phyloP scores from a whole-genome alignment of 176 grass and related monocot genomes.

The Zea luxurians region DNA sequence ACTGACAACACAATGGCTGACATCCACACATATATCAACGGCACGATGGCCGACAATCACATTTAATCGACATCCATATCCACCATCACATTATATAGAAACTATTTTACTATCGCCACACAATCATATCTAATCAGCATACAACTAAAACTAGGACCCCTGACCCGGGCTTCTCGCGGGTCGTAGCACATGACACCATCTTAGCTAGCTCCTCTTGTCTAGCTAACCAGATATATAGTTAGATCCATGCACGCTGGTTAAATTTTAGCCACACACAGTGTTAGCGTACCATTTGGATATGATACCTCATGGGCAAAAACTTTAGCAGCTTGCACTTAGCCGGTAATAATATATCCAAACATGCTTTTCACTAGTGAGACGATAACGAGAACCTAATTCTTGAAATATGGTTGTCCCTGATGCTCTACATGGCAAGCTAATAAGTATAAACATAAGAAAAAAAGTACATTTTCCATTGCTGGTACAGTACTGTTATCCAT shows the following conservation, averaged over 20 bases:
- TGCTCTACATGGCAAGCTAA: not conserved
- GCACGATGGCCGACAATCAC: too few relatives aligned
- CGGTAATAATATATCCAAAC: not conserved
- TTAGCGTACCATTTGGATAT: not conserved
- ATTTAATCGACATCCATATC: too few relatives aligned
- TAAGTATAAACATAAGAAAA: not conserved
- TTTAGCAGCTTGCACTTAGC: not conserved
- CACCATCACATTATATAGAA: too few relatives aligned
- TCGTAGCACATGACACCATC: too few relatives aligned
- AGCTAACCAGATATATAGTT: not conserved
- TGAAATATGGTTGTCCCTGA: not conserved
- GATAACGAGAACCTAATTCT: not conserved
- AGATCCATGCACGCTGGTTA: not conserved
- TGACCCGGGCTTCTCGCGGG: too few relatives aligned
- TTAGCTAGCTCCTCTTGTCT: not conserved
- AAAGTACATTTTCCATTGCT: not conserved
- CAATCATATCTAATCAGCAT: too few relatives aligned
- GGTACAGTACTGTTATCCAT: too few relatives aligned
- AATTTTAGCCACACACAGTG: not conserved
- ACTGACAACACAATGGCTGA: too few relatives aligned
- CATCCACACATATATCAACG: too few relatives aligned
- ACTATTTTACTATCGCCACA: too few relatives aligned
- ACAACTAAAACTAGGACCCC: too few relatives aligned
- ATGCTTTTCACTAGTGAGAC: not conserved
- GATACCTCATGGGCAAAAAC: not conserved